Percentiles rank a stretch among this genome's conserved stretches.
These are phyloP conservation scores for Xylariomycetidae sp. DNA, from an alignment of 2,329 filamentous ascomycete species.

Conservation along the genomic window DNA sequence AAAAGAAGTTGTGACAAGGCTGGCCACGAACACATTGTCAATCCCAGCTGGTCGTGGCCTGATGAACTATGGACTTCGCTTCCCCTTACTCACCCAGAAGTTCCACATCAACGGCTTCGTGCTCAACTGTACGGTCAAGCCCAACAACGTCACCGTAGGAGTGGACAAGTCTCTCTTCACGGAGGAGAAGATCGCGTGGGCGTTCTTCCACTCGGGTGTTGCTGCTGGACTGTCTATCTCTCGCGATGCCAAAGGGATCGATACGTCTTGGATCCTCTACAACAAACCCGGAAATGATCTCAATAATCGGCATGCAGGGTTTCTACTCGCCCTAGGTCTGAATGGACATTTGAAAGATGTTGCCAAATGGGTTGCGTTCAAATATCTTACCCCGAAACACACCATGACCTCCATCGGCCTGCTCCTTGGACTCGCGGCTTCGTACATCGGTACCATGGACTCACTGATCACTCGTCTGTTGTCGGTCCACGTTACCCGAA, in stretches of 20 bases:
- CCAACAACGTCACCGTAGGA: conserved; percentile 86
- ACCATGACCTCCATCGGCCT: conserved; percentile 98
- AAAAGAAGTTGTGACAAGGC: conserved; percentile 79
- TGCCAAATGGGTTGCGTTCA: conserved; percentile 98
- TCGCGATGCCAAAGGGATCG: conserved; percentile 82
- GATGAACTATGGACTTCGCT: conserved; percentile 79
- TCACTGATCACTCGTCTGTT: conserved; percentile 86
- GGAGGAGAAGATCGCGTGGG: conserved; percentile 97
- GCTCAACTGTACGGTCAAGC: conserved; percentile 84
- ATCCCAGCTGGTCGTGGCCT: conserved; percentile 83
- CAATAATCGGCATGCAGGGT: conserved; percentile 93
- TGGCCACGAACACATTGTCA: conserved; percentile 82
- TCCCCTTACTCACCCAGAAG: conserved; percentile 87
- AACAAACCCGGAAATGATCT: conserved; percentile 85
- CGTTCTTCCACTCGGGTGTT: conserved; percentile 95
- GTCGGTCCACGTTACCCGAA: conserved; percentile 91
- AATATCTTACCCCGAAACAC: conserved; percentile 97
- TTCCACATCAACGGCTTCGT: conserved; percentile 88
- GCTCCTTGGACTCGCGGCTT: conserved; percentile 85
- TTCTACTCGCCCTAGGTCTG: conserved; percentile 81
- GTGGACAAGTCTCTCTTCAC: conserved; percentile 82
- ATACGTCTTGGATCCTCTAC: conserved; percentile 98
- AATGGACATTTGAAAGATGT: conserved; percentile 92
- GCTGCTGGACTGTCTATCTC: conserved; percentile 91
- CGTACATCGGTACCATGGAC: conserved; percentile 96